Evolutionary conservation across 192 early-diverging fungal species (phyloP).

Genomic region (Chytriomyces confervae): DNA sequence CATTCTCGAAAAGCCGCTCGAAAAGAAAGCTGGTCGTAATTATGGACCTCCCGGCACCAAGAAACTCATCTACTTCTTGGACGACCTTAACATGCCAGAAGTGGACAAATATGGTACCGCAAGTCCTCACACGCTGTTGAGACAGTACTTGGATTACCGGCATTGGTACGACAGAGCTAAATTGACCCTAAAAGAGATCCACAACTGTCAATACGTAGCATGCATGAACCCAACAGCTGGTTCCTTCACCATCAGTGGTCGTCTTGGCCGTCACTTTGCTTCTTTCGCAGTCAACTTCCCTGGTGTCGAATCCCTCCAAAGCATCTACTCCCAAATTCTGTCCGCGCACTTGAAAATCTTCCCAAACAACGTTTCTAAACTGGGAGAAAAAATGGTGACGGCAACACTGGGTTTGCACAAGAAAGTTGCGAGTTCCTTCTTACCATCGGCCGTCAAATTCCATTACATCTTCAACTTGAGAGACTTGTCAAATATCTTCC

Average conservation of each 20-base stretch:
- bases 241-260: constrained; percentile 62
- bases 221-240: constrained; percentile 75
- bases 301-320: constrained; percentile 60
- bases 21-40: constrained; percentile 71
- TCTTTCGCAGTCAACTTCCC: constrained; percentile 70
- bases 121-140: constrained; percentile 62
- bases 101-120: constrained; percentile 74
- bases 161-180: constrained; percentile 72
- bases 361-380: constrained; percentile 58
- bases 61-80: constrained; percentile 71
- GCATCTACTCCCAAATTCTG: constrained; percentile 65
- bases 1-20: constrained; percentile 67
- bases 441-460: constrained; percentile 70
- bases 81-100: constrained; percentile 74
- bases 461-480: constrained; percentile 72
- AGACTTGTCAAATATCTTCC: constrained; percentile 69
- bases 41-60: constrained; percentile 68
- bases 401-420: constrained; percentile 63
- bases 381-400: constrained; percentile 61
- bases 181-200: constrained; percentile 71
- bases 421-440: constrained; percentile 60
- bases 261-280: constrained; percentile 68
- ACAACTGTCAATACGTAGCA: constrained; percentile 69
- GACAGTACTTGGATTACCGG: constrained; percentile 66
- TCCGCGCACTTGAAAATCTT: constrained; percentile 61